A percentile compares a stretch with the other conserved stretches of the same genome.
phyloP scores from a whole-genome alignment of 345 rosid genomes.

The Salix koriyanagi region DNA sequence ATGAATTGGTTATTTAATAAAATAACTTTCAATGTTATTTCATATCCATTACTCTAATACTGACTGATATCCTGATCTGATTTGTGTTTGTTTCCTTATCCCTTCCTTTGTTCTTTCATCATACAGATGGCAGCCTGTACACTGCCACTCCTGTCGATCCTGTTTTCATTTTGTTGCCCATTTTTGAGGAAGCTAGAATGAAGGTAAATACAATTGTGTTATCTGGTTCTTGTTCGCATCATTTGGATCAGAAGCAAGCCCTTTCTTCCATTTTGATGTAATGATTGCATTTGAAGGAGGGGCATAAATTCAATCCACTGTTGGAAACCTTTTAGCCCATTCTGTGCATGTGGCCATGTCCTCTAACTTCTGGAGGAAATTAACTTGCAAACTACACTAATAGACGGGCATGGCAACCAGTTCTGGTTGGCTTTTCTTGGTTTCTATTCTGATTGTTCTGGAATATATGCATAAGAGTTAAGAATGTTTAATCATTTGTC shows the following conservation, averaged over 20 bases:
- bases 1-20: not conserved
- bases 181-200: slow-evolving; percentile 86
- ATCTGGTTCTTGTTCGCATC: not conserved
- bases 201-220: slow-evolving; percentile 42
- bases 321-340: not conserved
- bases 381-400: not conserved
- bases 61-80: not conserved
- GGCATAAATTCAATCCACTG: too few relatives aligned
- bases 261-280: not conserved
- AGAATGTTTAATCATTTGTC: not conserved
- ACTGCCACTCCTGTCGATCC: slow-evolving; percentile 83
- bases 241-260: not conserved
- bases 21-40: not conserved
- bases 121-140: slow-evolving; percentile 71
- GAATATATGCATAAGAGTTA: not conserved
- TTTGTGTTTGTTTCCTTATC: not conserved
- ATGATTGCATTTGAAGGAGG: too few relatives aligned
- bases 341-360: not conserved
- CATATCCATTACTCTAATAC: not conserved
- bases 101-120: not conserved
- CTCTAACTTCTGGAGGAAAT: not conserved
- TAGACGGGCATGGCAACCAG: not conserved
- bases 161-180: slow-evolving; percentile 71
- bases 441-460: not conserved
- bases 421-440: not conserved